Base-by-base conservation (phyloP, 345 rosid species). In the Moricandia arvensis region DNA sequence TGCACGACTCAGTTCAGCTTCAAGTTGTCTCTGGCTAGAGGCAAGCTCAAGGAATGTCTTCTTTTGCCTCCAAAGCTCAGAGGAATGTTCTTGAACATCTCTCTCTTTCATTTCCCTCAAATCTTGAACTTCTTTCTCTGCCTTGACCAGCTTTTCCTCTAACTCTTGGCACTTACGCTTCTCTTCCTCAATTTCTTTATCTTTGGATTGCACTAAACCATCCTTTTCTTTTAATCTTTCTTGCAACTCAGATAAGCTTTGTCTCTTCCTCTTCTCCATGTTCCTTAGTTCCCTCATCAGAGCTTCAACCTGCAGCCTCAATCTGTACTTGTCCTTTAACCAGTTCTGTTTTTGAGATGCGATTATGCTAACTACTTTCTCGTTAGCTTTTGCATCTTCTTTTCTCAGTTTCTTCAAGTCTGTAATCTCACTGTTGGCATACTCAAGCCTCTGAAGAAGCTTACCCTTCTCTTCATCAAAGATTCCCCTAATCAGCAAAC, bases 1-100 rank as follows among this genome's bases (percentile, higher is more conserved):
- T 62, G 91, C 85, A 73, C 97, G 87, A 34, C 87, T 86, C 84
- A 90, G 66, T 80, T 90, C 97, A 26, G 99, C 97, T 67, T 95
- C 96, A 35, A 90, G 86, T 67, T 89, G 97, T 71, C 99, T 59
- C 79, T 95, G 99, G 76, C 85, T 90, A 1, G 99, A 95, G 54
- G 89, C 97, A 18, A 95, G 84, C 88, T 95, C 99, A 29, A 95
- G 86, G 55, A 95, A 92, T 63, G 97, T 90, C 47, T 93, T 90
- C 66, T 90, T 95, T 73, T 87, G 97, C 85, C 84, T 92, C 94
- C 91, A 83, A 30, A 92, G 72, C 84, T 89, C 96, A 35, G 82
- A 73, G 0, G 90, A 84, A 79, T 93, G 89, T 77, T 86, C 97
- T 63, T 87, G 86, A 66, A 87, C 88, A 71, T 80, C 84, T 21